phyloP scores from a whole-genome alignment of 2,329 filamentous ascomycete species.

The Colletotrichum plurivorum region DNA sequence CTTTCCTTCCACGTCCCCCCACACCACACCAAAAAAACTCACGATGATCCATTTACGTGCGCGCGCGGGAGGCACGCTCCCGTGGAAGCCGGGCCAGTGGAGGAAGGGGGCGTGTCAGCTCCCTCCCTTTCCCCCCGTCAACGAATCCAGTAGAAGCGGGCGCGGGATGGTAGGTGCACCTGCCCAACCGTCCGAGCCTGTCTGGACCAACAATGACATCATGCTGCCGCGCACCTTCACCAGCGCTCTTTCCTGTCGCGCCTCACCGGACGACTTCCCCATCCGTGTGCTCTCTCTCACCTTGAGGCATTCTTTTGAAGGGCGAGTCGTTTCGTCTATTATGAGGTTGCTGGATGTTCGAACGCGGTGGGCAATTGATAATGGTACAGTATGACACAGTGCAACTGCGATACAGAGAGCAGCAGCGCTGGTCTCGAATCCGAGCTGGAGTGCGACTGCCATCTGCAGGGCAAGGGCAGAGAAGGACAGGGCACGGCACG shows the following conservation, averaged over 20 bases:
- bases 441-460: slow-evolving; percentile 1
- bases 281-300: slow-evolving; percentile 13
- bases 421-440: not conserved
- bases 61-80: slow-evolving; percentile 29
- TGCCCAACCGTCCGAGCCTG: slow-evolving; percentile 13
- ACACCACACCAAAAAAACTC: slow-evolving; percentile 8
- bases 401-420: not conserved
- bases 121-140: not conserved
- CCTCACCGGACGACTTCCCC: slow-evolving; percentile 6
- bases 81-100: slow-evolving; percentile 12
- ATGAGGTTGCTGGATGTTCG: slow-evolving; percentile 1
- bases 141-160: slow-evolving; percentile 11
- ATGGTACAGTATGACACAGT: slow-evolving; percentile 2
- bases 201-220: slow-evolving; percentile 34
- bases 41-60: slow-evolving; percentile 22
- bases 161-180: slow-evolving; percentile 30
- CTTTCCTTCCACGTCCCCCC: not conserved
- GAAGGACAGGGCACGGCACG: slow-evolving; percentile 12
- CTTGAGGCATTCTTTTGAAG: slow-evolving; percentile 10
- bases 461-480: not conserved
- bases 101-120: too few relatives aligned
- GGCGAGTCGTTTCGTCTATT: slow-evolving; percentile 28
- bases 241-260: slow-evolving; percentile 6
- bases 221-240: slow-evolving; percentile 11
- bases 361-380: not conserved